Evolutionary conservation across 2,329 filamentous ascomycete genomes (phyloP).

Genomic region (Colletotrichum simmondsii): DNA sequence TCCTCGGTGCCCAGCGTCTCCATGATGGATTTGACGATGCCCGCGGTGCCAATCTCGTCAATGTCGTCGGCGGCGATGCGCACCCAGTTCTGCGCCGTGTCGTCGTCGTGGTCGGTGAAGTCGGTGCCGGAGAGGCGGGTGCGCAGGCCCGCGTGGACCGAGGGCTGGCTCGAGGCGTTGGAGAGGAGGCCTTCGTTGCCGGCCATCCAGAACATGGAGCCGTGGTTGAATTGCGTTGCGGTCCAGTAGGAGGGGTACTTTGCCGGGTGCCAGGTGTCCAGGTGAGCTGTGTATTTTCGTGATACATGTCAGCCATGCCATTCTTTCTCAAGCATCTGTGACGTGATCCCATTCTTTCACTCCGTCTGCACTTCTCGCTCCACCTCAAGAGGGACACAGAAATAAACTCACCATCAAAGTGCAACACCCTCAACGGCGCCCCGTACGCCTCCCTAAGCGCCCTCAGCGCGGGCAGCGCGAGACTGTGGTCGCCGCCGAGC

Average conservation of each 20-base stretch:
- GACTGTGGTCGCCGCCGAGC: constrained; percentile 78
- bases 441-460: constrained; percentile 72
- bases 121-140: constrained; percentile 77
- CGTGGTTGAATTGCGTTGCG: constrained; percentile 82
- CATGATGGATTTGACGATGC: constrained; percentile 78
- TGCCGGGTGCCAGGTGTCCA: constrained; percentile 87
- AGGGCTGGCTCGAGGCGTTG: constrained; percentile 75
- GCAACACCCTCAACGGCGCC: constrained; percentile 73
- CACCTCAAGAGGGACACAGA: too few species aligned
- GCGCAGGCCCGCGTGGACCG: constrained; percentile 85
- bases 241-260: constrained; percentile 84
- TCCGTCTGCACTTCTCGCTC: background rate
- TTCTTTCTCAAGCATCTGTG: background rate
- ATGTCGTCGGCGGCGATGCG: constrained; percentile 88
- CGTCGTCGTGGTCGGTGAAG: constrained; percentile 76
- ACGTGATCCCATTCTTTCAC: background rate
- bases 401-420: constrained; percentile 70
- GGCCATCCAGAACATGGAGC: constrained; percentile 92
- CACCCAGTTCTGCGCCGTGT: constrained; percentile 80
- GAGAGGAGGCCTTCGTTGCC: constrained; percentile 82
- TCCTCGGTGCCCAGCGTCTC: constrained; percentile 76
- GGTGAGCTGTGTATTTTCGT: constrained; percentile 59
- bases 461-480: constrained; percentile 76
- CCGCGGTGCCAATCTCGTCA: constrained; percentile 80
- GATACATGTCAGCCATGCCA: constrained; percentile 29